Evolutionary conservation across 163 green algal species (phyloP), one percentile per base, ranked within the genome.

Genomic region (Dunaliella salina): DNA sequence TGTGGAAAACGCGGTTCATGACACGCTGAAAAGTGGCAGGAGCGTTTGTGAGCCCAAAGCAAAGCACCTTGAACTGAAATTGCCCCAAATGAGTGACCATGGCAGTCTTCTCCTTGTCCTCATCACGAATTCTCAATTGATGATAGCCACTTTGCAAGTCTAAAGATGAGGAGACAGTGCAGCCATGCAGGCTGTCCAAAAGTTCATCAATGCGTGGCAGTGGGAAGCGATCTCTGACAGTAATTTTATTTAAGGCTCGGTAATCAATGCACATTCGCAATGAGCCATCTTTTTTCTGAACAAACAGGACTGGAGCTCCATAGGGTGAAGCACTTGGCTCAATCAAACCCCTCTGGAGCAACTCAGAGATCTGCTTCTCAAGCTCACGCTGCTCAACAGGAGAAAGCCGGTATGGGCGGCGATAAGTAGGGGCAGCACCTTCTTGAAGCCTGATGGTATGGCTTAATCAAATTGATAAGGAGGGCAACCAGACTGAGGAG

Each of bases 251-350:
- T 5, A 96, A 40, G 0, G 79, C 87, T 0, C 89, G 80, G 84
- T 96, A 96, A 82, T 97, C 93, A 20, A 97, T 85, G 33, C 85
- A 90, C 89, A 95, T 91, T 1, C 93, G 88, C n/a, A 93, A n/a
- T 32, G 71, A 88, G 0, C 90, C 92, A 29, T 90, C 81, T 63
- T 89, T 90, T 86, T 95, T 96, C 0, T 83, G 67, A 0, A 94
- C 90, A 88, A 96, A 95, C 4, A 95, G 83, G 20, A 96, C 89
- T 32, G 91, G 90, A 22, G 89, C 86, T 0, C 90, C 91, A 81
- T 78, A 94, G n/a, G 93, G 91, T 17, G 90, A 93, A 0, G 33
- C 83, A 15, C 72, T 90, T 0, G 91, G 91, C 71, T 86, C 34
- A 33, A 94, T 93, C 22, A 91, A 90, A 1, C 88, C 87, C 33